Conservation (phyloP, 768 basidiomycete species). For the Pisolithus albus region DNA sequence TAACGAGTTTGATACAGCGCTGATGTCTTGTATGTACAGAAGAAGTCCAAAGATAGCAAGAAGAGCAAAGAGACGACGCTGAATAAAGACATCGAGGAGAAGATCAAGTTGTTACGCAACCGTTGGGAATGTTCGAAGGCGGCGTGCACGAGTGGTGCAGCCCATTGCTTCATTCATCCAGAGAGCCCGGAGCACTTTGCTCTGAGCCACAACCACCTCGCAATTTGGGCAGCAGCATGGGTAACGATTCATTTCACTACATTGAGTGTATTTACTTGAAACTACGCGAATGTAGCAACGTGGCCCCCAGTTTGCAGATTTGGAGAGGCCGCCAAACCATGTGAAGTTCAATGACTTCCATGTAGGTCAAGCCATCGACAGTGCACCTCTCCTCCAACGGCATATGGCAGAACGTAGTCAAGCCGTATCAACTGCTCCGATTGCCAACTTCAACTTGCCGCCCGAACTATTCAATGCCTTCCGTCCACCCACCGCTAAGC, state of each 20-base stretch:
- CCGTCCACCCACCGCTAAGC: neutral
- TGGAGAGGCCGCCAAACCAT: neutral
- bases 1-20: no score
- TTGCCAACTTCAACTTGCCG: neutral
- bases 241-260: neutral
- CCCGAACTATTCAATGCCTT: neutral
- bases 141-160: neutral
- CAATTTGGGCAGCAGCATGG: slow-evolving; percentile 3
- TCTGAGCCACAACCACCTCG: slow-evolving; percentile 1
- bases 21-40: neutral
- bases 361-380: neutral
- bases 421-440: neutral
- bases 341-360: neutral
- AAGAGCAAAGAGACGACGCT: neutral
- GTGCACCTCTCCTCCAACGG: neutral
- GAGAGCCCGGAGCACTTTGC: neutral
- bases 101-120: slow-evolving; percentile 1
- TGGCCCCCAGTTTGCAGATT: neutral
- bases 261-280: neutral
- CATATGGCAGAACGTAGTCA: neutral
- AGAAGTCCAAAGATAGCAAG: neutral
- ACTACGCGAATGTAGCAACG: neutral
- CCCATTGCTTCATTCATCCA: slow-evolving; percentile 1
- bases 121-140: neutral
- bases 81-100: neutral